phyloP scores from a whole-genome alignment of 192 early-diverging fungal species.

The Coemansia sp. region DNA sequence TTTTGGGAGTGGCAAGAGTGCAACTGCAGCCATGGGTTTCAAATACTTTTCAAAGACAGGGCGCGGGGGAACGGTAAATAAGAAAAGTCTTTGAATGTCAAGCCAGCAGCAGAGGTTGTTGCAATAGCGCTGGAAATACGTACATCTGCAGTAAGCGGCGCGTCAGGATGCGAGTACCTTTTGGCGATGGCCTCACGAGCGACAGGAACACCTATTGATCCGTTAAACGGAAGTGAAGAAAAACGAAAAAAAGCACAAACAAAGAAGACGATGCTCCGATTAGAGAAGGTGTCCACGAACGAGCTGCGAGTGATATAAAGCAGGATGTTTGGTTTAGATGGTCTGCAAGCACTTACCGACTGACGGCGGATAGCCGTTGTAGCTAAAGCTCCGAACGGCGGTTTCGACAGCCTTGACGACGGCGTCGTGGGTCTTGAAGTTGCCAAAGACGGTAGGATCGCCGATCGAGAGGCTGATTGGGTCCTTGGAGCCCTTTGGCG shows the following conservation, averaged over 20 bases:
- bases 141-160: slow-evolving; percentile 66
- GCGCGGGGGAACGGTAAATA: neutral
- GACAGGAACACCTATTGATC: slow-evolving; percentile 42
- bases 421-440: slow-evolving; percentile 76
- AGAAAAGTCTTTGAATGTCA: neutral
- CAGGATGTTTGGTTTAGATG: neutral
- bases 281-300: neutral
- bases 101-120: neutral
- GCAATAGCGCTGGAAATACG: slow-evolving; percentile 11
- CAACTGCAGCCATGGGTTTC: too few relatives aligned
- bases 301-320: neutral
- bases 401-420: slow-evolving; percentile 72
- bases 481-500: slow-evolving; percentile 49
- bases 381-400: slow-evolving; percentile 66
- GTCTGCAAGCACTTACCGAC: slow-evolving; percentile 57
- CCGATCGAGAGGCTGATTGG: slow-evolving; percentile 55
- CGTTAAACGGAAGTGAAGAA: neutral
- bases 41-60: neutral
- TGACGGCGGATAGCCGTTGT: slow-evolving; percentile 84
- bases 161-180: slow-evolving; percentile 66
- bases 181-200: slow-evolving; percentile 78
- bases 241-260: neutral
- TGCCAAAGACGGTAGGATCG: slow-evolving; percentile 90
- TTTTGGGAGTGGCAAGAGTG: too few relatives aligned
- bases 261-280: neutral